Percentiles rank a stretch among this genome's conserved stretches.
These are phyloP conservation scores for Smallanthus sonchifolius DNA, from an alignment of 129 eudicot genomes.

Conservation along the genomic window DNA sequence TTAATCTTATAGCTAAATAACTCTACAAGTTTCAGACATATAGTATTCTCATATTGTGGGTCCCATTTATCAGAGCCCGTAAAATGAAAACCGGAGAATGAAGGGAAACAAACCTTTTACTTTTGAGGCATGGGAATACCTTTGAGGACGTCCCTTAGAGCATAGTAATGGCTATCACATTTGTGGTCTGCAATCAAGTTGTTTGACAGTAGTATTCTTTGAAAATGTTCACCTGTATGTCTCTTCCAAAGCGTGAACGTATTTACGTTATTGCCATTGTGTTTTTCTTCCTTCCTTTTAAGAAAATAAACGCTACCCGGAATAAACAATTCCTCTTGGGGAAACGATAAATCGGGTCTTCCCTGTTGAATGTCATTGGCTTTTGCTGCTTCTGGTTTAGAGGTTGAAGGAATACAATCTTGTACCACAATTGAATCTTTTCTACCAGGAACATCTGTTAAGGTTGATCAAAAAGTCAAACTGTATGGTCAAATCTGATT, in stretches of 20 bases:
- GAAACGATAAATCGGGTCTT: constrained; percentile 9
- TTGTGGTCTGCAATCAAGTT: constrained; percentile 77
- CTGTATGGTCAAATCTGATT: not conserved
- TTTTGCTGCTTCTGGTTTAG: constrained; percentile 18
- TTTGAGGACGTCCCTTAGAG: constrained; percentile 81
- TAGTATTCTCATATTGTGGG: not conserved
- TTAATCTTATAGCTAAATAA: not conserved
- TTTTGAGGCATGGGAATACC: constrained; percentile 46
- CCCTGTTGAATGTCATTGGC: constrained; percentile 22
- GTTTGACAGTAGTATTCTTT: constrained; percentile 60
- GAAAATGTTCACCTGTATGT: constrained; percentile 66
- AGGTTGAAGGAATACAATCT: constrained; percentile 12
- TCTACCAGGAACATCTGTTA: constrained; percentile 46
- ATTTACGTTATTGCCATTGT: constrained; percentile 19
- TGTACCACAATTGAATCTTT: constrained; percentile 35
- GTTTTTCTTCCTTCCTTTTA: constrained; percentile 47
- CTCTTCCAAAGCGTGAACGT: constrained; percentile 72
- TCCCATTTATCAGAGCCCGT: not conserved
- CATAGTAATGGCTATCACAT: constrained; percentile 79
- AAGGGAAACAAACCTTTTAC: constrained; percentile 15
- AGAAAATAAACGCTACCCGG: constrained; percentile 72
- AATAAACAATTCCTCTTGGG: constrained; percentile 60
- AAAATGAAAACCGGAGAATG: not conserved
- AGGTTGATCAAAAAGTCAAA: constrained; percentile 16
- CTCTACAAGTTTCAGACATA: not conserved